phyloP scores from a whole-genome alignment of 257 asterid species.

The Apocynum venetum region DNA sequence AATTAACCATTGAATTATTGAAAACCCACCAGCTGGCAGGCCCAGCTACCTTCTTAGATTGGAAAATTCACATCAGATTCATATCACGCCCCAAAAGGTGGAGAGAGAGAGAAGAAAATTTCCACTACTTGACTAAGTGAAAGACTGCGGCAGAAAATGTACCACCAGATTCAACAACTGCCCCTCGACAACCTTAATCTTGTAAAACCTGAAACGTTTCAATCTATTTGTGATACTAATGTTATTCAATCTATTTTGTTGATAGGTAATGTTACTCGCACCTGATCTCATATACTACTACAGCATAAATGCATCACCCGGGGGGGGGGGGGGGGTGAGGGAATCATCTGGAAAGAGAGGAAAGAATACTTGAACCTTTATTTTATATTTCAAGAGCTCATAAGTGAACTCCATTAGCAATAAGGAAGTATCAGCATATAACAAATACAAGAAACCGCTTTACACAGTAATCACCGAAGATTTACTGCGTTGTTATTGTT shows the following conservation, averaged over 20 bases:
- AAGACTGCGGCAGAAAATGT: not conserved
- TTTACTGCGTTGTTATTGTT: not conserved
- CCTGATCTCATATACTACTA: not conserved
- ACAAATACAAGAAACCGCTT: not conserved
- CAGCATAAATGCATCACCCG: not conserved
- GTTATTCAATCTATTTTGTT: not conserved
- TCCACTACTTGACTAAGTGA: not conserved
- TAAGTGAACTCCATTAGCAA: not conserved
- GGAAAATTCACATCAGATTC: not conserved
- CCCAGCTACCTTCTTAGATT: not conserved
- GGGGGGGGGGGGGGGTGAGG: not conserved
- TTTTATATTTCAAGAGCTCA: not conserved
- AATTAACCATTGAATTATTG: not conserved
- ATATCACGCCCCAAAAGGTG: not conserved
- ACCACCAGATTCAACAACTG: not conserved
- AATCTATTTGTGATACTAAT: too few relatives aligned
- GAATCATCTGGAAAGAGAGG: not conserved
- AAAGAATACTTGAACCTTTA: not conserved
- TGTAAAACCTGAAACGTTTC: too few relatives aligned
- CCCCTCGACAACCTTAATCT: not conserved
- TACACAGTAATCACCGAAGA: not conserved
- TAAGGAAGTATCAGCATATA: not conserved
- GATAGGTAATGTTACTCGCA: not conserved
- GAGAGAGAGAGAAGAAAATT: not conserved
- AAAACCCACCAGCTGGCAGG: not conserved